Base-by-base conservation (phyloP, 352 stramenopile species). In the Globisporangium paroecandrum region DNA sequence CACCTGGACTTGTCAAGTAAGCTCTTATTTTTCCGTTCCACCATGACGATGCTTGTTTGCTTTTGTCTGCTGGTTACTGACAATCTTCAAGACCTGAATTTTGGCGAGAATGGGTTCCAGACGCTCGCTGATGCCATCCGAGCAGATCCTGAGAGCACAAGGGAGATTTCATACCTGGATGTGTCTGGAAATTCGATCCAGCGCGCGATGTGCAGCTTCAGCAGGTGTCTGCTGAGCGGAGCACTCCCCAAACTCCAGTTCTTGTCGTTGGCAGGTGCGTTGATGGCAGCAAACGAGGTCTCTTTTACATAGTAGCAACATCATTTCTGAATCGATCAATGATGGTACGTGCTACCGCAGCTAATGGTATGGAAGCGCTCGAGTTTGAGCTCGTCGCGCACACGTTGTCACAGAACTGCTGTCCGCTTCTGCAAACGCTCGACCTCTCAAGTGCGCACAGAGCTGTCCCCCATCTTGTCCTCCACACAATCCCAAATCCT, bases 401-500 rank as follows among this genome's bases (percentile, higher is more conserved):
- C 27, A 56, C 64, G 34, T 66, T 85, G 46, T 24, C 60, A 10
- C 58, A 49, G 1, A 57, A 58, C n/a, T 74, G 64, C 38, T 80
- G 76, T 18, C 71, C 71, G 5, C 55, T 61, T 3, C 59, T 83
- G 8, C 69, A 83, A 29, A 51, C 49, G 10, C 74, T 85, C 10
- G 69, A 87, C 57, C 65, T 87, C 20, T 81, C 78, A 13, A 70
- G 78, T 83, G 43, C 2, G 70, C 27, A 22, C 46, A 22, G 46
- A 54, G 38, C 38, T 46, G 12, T 46, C 12, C 12, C 12, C 38
- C 38, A 46, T 15, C 38, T 46, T 46, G 38, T 22, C 18, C 46
- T 54, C 20, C 20, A 3, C 7, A 55, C 47, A 24, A 55, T 7
- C 4, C 8, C 47, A 29, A 7, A 7, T 7, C 4, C 22, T 18